Evolutionary conservation across 192 early-diverging fungal species (phyloP), one percentile per base, ranked within the genome.

Genomic region (Podila epigama): DNA sequence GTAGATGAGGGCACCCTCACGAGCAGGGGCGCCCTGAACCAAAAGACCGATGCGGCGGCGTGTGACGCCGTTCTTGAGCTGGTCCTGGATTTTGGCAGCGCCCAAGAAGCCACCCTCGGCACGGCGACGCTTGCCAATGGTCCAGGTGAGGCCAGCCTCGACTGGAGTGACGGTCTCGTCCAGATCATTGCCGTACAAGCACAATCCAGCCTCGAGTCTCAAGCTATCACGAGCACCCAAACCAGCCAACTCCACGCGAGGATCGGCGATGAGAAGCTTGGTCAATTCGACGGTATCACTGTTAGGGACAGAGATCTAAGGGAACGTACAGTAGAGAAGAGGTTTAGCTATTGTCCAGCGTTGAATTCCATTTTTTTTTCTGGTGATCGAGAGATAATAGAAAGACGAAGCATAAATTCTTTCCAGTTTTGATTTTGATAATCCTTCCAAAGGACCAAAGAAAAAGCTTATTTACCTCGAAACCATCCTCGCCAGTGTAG

Each of bases 401-500:
- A n/a, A n/a, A n/a, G n/a, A n/a, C n/a, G n/a, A n/a, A n/a, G n/a
- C n/a, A n/a, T n/a, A n/a, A n/a, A n/a, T n/a, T n/a, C n/a, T n/a
- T n/a, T n/a, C n/a, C n/a, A n/a, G n/a, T n/a, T n/a, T n/a, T n/a
- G n/a, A n/a, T n/a, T n/a, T n/a, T n/a, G n/a, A n/a, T n/a, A n/a
- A n/a, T n/a, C n/a, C n/a, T n/a, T n/a, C n/a, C n/a, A n/a, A n/a
- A n/a, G n/a, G n/a, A n/a, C n/a, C n/a, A n/a, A n/a, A n/a, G n/a
- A 40, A 15, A 20, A n/a, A 6, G 22, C 36, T 3, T 32, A 11
- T 31, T 33, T 62, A 94, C 90, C 81, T 99, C 97, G 72, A 99
- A 98, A 13, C 97, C 97, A 83, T 99, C 97, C 82, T 99, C 97
- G 62, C 97, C 97, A 61, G 97, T 99, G 85, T 99, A 99, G 13